phyloP scores from a whole-genome alignment of 1,284 basidiomycete species.

The Rhodotorula mucilaginosa region DNA sequence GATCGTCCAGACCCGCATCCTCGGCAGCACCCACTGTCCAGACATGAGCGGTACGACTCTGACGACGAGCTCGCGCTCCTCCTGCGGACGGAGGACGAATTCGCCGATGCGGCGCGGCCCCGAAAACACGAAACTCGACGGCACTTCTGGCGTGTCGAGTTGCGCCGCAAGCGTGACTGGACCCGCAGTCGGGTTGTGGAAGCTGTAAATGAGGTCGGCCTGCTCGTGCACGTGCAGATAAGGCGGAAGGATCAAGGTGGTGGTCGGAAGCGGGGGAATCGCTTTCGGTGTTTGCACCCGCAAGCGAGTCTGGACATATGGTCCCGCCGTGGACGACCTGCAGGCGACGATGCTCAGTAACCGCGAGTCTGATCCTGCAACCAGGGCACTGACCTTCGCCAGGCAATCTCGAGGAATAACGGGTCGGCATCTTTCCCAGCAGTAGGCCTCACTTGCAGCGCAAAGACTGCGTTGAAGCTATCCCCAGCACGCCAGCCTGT shows the following conservation, averaged over 20 bases:
- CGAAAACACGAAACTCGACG: conserved; percentile 65
- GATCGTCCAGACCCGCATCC: conserved; percentile 27
- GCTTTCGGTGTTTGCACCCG: conserved; percentile 10
- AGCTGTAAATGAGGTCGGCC: conserved; percentile 13
- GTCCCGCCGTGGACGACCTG: background rate
- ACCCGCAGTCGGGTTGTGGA: conserved; percentile 20
- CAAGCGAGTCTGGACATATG: background rate
- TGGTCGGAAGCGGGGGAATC: conserved; percentile 1
- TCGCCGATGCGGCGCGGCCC: conserved; percentile 64
- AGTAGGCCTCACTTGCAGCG: conserved; percentile 52
- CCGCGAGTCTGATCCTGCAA: background rate
- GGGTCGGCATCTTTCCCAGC: conserved; percentile 55
- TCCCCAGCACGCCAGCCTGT: conserved; percentile 66
- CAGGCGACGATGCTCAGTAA: background rate
- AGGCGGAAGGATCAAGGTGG: conserved; percentile 11
- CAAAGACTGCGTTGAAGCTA: conserved; percentile 60
- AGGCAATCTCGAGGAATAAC: conserved; percentile 59
- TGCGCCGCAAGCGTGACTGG: conserved; percentile 24
- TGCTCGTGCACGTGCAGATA: conserved; percentile 15
- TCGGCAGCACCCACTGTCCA: conserved; percentile 19
- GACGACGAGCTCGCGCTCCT: conserved; percentile 21
- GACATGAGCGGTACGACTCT: conserved; percentile 25
- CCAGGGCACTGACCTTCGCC: conserved; percentile 60
- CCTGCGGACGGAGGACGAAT: conserved; percentile 66
- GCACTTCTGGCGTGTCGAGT: conserved; percentile 46